Evolutionary conservation across 768 basidiomycete genomes (phyloP), one percentile per base, ranked within the genome.

Genomic region (Panaeolus papilionaceus): DNA sequence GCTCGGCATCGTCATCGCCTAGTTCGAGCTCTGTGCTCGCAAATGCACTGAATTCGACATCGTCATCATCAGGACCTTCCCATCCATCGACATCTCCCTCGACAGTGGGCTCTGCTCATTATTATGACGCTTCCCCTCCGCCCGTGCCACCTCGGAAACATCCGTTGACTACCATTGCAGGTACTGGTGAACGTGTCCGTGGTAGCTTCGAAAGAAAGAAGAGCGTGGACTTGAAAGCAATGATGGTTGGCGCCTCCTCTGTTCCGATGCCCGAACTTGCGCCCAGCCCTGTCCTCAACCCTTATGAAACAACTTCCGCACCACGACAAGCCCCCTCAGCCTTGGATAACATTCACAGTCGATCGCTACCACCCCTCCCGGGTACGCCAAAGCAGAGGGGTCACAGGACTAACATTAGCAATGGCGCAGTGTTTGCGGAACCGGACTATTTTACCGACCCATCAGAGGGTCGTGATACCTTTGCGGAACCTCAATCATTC

Each of bases 1-100:
- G 70, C 16, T 79, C 78, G 58, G 67, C 73, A 1, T 75, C 78
- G 0, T 77, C 78, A 0, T 78, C 78, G 9, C 74, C 75, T 20
- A 75, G 74, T 49, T 75, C 77, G 8, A 67, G 70, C 26, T 72
- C 77, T 1, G 62, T 70, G 44, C 64, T 69, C 44, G 72, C 70
- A 37, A 64, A 63, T 71, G 66, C 74, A 1, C 71, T 73, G 26
- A 68, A 78, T 16, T 70, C 74, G 26, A 71, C 70, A 38, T 63
- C 66, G 23, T 64, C 71, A 23, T 72, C 76, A 20, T 28, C 26
- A 58, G 54, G 8, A 6, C 54, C 54, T 4, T 58, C 54, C 33
- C 54, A 37, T 18, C 54, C 54, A 10, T 58, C 54, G 4, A 58
- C 54, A 9, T 33, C 54, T 3, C 54, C 54, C 11, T 74, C 75